Evolutionary conservation across 495 filamentous ascomycete genomes (phyloP).

Genomic region (Neurospora cerealis): DNA sequence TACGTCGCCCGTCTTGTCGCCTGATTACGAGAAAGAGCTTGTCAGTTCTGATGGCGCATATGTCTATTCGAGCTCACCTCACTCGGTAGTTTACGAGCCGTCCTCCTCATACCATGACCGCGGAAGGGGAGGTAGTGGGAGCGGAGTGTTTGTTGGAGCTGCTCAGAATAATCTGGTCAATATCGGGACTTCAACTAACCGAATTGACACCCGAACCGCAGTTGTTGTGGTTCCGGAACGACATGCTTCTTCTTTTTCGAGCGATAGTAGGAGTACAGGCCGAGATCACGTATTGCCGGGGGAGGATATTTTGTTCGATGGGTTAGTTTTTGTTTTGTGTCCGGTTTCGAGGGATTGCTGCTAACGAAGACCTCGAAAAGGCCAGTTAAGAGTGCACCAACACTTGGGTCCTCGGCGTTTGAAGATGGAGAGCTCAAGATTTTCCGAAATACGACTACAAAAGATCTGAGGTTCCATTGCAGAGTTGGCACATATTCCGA

Average conservation of each 20-base stretch:
- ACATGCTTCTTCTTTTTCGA: slow-evolving; percentile 10
- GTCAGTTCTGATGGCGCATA: neutral
- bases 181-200: slow-evolving; percentile 4
- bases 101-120: neutral
- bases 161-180: slow-evolving; percentile 1
- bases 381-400: slow-evolving; percentile 18
- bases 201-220: slow-evolving; percentile 18
- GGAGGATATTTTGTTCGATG: slow-evolving; percentile 23
- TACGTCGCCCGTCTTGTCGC: neutral
- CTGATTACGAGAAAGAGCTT: neutral
- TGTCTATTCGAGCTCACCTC: neutral
- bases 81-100: neutral
- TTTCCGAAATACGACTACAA: slow-evolving; percentile 20
- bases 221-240: slow-evolving; percentile 15
- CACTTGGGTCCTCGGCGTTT: slow-evolving; percentile 13
- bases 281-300: slow-evolving; percentile 27
- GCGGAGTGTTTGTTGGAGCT: neutral
- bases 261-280: slow-evolving; percentile 16
- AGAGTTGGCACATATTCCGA: slow-evolving; percentile 21
- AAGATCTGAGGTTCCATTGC: slow-evolving; percentile 23
- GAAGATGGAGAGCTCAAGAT: slow-evolving; percentile 22
- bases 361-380: slow-evolving; percentile 1
- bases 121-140: neutral
- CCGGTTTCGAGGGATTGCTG: neutral
- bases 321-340: slow-evolving; percentile 4